Percentiles rank a stretch among this genome's conserved stretches.
These are phyloP conservation scores for Bretziella fagacearum DNA, from an alignment of 2,329 filamentous ascomycete species.

Conservation along the genomic window DNA sequence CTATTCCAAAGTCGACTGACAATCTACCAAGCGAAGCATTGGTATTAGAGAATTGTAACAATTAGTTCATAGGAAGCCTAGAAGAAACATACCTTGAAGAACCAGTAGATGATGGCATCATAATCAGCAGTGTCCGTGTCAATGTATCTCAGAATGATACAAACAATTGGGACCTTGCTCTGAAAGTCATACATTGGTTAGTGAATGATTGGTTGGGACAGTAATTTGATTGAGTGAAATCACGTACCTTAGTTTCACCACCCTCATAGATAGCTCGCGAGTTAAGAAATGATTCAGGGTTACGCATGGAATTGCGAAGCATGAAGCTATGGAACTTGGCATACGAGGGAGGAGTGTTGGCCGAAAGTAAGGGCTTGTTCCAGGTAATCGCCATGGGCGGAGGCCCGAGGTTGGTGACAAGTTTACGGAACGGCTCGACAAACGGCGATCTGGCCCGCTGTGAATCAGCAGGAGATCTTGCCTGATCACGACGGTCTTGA, in stretches of 20 bases:
- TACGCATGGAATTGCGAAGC: slow-evolving; percentile 50
- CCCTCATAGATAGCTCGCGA: slow-evolving; percentile 53
- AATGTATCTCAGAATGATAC: slow-evolving; percentile 50
- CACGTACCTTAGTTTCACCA: slow-evolving; percentile 45
- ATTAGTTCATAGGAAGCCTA: background rate
- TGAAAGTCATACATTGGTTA: slow-evolving; percentile 18
- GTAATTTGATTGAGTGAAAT: background rate
- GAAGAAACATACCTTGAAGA: slow-evolving; percentile 39
- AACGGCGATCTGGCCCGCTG: slow-evolving; percentile 36
- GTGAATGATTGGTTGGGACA: background rate
- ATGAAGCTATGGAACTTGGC: slow-evolving; percentile 58
- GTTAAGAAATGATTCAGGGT: slow-evolving; percentile 46
- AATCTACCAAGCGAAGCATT: slow-evolving; percentile 30
- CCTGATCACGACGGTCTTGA: slow-evolving; percentile 39
- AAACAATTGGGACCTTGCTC: slow-evolving; percentile 52
- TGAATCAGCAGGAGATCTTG: slow-evolving; percentile 37
- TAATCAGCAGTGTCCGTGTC: slow-evolving; percentile 48
- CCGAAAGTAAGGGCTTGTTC: slow-evolving; percentile 48
- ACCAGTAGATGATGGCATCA: slow-evolving; percentile 49
- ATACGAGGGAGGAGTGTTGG: slow-evolving; percentile 46
- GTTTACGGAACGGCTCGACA: slow-evolving; percentile 41
- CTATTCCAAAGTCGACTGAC: slow-evolving; percentile 54
- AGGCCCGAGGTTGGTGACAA: slow-evolving; percentile 50
- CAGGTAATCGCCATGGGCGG: slow-evolving; percentile 52
- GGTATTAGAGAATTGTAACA: background rate